Evolutionary conservation across 2,329 filamentous ascomycete genomes (phyloP), one percentile per base, ranked within the genome.

Genomic region (Fusarium agapanthi): DNA sequence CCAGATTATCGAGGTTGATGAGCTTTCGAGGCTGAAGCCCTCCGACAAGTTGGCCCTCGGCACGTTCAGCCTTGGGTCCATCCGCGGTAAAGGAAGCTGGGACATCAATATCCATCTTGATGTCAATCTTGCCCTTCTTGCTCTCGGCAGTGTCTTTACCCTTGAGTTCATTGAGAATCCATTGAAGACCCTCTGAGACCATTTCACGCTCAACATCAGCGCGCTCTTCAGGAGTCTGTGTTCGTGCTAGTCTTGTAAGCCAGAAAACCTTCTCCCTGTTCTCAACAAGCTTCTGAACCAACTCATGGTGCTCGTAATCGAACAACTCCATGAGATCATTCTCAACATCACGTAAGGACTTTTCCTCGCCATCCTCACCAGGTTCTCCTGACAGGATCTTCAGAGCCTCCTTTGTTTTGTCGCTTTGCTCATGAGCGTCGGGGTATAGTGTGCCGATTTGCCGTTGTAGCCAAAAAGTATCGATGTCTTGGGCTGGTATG

Each of bases 291-390:
- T 94, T 95, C 72, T 94, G 92, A 32, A 98, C 96, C 61, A 98
- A 88, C 72, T 98, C 95, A 69, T 97, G 94, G 78, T 98, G 93
- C 77, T 98, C 95, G 78, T 97, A 99, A 78, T 99, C 96, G 76
- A 99, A 98, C 1, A 99, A 88, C 77, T 98, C 96, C 93, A 98
- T 98, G 65, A 99, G 87, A 71, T 99, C 96, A 81, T 99, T 99
- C 79, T 99, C 96, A 62, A 98, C 95, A 78, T 99, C 95, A 77
- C 95, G 91, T 35, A 98, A 86, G 20, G 93, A 88, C 81, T 93
- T 95, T 78, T 97, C 94, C 67, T 95, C 92, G 22, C 92, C 95
- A 61, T 93, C 92, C 56, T 91, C 89, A 28, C 91, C 92, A 6
- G 91, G 88, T 71, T 92, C 88, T 48, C 93, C 95, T 35, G 93